Base-by-base conservation (phyloP, 1,284 basidiomycete species). In the Rhodotorula glutinis region DNA sequence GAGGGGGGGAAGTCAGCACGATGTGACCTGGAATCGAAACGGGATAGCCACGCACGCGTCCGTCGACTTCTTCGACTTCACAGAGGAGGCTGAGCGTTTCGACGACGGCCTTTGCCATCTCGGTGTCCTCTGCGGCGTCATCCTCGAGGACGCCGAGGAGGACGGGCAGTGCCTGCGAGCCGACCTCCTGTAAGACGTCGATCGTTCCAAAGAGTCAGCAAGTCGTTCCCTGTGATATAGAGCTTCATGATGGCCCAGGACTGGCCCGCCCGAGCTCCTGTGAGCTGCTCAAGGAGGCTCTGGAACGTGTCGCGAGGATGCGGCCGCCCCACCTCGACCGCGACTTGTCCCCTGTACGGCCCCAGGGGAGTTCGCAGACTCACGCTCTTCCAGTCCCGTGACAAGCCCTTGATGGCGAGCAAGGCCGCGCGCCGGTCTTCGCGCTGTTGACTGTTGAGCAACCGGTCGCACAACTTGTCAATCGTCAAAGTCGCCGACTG, bases 351-450 rank as follows among this genome's bases (percentile, higher is more conserved):
- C n/a, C 2, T 21, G 13, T 30, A 5, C n/a, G n/a, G n/a, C 33
- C 11, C 33, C 33, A 11, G 33, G 11, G 7, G 33, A 11, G 11
- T 11, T 5, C 5, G 33, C 33, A 38, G 33, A 75, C 79, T 62
- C 38, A 81, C 79, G 67, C 86, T 83, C 78, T 90, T 93, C 83
- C 90, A 92, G 79, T 96, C 94, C 63, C 93, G 85, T 56, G 88
- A 84, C 57, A 98, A 85, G 21, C 93, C 93, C 78, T 98, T 98
- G 74, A 98, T 85, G 0, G 92, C 86, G 53, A 97, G 82, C 14
- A 98, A 88, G 0, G 94, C 90, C 25, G 94, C 94, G 60, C 92
- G 85, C 73, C 94, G 84, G 80, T 98, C 95, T 53, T 93, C 89
- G 44, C 93, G 86, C 44, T 90, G 85, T 0, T 90, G 88, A 3